These are phyloP conservation scores for Lasiosphaeria miniovina DNA, from an alignment of 495 filamentous ascomycete genomes.

Conservation along the genomic window DNA sequence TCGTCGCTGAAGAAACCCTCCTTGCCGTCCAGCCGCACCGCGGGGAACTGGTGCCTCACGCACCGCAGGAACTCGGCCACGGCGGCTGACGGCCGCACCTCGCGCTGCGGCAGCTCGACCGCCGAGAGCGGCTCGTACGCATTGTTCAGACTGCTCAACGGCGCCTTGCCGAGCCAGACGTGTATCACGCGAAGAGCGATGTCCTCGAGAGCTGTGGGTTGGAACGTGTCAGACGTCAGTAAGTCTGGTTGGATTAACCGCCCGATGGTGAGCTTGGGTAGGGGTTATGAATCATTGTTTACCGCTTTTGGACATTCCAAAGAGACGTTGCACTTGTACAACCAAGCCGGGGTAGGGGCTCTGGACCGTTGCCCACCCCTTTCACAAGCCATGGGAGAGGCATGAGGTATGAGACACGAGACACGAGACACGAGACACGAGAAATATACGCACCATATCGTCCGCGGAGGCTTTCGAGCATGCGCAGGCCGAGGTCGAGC, in stretches of 20 bases:
- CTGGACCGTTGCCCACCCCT: too few species aligned
- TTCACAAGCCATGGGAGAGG: too few species aligned
- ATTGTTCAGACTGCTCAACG: not conserved
- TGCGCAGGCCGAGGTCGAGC: conserved; percentile 22
- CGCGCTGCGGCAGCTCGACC: not conserved
- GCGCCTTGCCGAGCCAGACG: conserved; percentile 13
- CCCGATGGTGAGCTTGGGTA: too few species aligned
- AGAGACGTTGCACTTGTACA: too few species aligned
- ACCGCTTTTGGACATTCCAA: too few species aligned
- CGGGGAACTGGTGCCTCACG: conserved; percentile 19
- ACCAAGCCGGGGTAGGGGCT: too few species aligned
- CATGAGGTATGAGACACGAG: too few species aligned
- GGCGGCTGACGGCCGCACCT: not conserved
- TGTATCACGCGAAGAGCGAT: conserved; percentile 18
- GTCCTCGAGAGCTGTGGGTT: conserved; percentile 15
- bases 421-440: too few species aligned
- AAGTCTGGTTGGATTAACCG: not conserved
- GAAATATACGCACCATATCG: conserved; percentile 8
- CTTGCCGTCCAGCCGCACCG: conserved; percentile 18
- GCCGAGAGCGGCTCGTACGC: not conserved
- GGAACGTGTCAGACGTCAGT: not conserved
- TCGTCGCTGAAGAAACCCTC: conserved; percentile 17
- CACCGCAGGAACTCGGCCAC: conserved; percentile 19
- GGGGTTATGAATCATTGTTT: too few species aligned
- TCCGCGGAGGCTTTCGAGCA: conserved; percentile 20